Conservation (phyloP, 73 alveolate genomes). For the Paraurostyla sp. region DNA sequence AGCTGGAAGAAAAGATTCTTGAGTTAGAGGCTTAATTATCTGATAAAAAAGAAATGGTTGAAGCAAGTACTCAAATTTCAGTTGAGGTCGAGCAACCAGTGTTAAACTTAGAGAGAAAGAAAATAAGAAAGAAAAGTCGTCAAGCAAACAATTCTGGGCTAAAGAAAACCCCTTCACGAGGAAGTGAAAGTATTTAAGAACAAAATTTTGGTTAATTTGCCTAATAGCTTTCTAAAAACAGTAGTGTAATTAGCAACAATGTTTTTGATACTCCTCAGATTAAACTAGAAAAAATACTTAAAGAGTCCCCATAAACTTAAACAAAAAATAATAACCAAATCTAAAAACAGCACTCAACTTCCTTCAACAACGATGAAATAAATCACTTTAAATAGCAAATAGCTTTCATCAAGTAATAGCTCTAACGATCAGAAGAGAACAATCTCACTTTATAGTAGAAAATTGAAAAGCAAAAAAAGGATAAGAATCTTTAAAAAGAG, state of each 20-base stretch:
- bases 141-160: neutral
- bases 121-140: neutral
- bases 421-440: conserved; percentile 35
- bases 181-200: no score
- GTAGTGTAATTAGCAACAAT: no score
- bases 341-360: neutral
- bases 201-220: no score
- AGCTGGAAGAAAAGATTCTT: neutral
- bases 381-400: neutral
- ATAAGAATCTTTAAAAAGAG: neutral
- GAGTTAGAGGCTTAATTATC: neutral
- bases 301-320: conserved; percentile 23
- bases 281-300: neutral
- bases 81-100: neutral
- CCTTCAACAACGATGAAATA: conserved; percentile 3
- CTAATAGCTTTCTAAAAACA: no score
- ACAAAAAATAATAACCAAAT: neutral
- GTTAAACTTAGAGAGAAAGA: neutral
- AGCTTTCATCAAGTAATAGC: conserved; percentile 8
- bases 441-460: neutral
- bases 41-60: neutral
- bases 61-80: neutral
- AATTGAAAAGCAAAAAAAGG: conserved; percentile 25
- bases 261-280: conserved; percentile 37
- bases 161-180: conserved; percentile 9